These are phyloP conservation scores for Zygosaccharomyces gambellarensis DNA, from an alignment of 805 yeast genomes.

Conservation along the genomic window DNA sequence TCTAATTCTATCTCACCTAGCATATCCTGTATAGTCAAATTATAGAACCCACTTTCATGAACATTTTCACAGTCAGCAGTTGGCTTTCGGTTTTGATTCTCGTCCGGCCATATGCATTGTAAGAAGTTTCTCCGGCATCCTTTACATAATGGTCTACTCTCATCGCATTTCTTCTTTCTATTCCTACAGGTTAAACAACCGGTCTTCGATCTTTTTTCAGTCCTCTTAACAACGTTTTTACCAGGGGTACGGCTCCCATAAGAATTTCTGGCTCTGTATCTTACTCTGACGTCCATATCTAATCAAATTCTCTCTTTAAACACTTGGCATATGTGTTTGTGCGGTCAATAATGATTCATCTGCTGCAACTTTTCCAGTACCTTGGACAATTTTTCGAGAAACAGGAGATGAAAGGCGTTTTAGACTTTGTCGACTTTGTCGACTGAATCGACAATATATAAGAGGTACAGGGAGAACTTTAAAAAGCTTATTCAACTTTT, in stretches of 20 bases:
- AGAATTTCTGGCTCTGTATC: slow-evolving; percentile 8
- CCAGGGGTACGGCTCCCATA: background rate
- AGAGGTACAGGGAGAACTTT: too few relatives aligned
- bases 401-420: background rate
- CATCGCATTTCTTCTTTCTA: slow-evolving; percentile 76
- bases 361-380: background rate
- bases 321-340: background rate
- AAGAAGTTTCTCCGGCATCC: slow-evolving; percentile 65
- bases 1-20: background rate
- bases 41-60: slow-evolving; percentile 1
- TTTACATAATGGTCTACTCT: slow-evolving; percentile 57
- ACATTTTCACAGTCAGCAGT: background rate
- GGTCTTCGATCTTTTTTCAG: slow-evolving; percentile 50
- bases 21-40: slow-evolving; percentile 7
- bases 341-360: background rate
- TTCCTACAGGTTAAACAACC: slow-evolving; percentile 78
- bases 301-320: background rate
- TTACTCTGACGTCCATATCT: slow-evolving; percentile 2
- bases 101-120: slow-evolving; percentile 63
- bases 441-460: too few relatives aligned
- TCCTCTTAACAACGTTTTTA: slow-evolving; percentile 11
- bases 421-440: background rate
- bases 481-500: background rate
- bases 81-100: background rate
- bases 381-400: background rate